Conservation (phyloP, 495 filamentous ascomycete genomes). For the Acidiella bohemica region DNA sequence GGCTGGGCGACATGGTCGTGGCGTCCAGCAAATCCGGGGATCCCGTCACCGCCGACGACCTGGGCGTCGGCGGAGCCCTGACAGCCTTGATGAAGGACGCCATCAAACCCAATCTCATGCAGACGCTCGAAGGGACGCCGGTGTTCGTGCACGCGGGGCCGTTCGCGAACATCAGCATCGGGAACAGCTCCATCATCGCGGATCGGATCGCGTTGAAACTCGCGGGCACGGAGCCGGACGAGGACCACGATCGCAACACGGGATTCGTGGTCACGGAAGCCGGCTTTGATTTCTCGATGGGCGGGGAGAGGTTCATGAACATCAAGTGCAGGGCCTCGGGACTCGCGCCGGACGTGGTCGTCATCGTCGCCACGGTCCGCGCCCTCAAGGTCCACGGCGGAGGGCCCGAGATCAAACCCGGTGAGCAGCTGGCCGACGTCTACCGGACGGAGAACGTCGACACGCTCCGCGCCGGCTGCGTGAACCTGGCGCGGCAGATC, state of each 20-base stretch:
- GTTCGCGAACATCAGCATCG: constrained; percentile 97
- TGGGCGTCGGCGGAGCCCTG: constrained; percentile 83
- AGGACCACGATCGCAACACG: constrained; percentile 62
- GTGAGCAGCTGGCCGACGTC: constrained; percentile 64
- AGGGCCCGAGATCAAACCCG: constrained; percentile 79
- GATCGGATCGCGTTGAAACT: constrained; percentile 94
- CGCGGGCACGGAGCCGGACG: constrained; percentile 87
- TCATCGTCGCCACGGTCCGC: constrained; percentile 89
- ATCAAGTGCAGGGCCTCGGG: constrained; percentile 97
- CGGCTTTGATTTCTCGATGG: constrained; percentile 99
- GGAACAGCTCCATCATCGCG: constrained; percentile 84
- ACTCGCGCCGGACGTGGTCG: constrained; percentile 78
- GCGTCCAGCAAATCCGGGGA: constrained; percentile 74
- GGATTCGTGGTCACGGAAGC: constrained; percentile 97
- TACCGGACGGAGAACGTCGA: constrained; percentile 92
- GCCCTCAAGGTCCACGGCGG: constrained; percentile 95
- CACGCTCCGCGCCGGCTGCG: constrained; percentile 71
- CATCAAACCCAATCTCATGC: constrained; percentile 98
- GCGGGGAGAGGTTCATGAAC: constrained; percentile 98
- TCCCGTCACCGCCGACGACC: constrained; percentile 88
- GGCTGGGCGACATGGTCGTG: constrained; percentile 93
- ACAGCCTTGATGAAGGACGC: constrained; percentile 95
- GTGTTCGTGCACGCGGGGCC: constrained; percentile 95
- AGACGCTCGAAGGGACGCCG: constrained; percentile 90
- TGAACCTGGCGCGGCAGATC: constrained; percentile 92